phyloP scores from a whole-genome alignment of 2,329 filamentous ascomycete species.

The Aureobasidium leucospermi region DNA sequence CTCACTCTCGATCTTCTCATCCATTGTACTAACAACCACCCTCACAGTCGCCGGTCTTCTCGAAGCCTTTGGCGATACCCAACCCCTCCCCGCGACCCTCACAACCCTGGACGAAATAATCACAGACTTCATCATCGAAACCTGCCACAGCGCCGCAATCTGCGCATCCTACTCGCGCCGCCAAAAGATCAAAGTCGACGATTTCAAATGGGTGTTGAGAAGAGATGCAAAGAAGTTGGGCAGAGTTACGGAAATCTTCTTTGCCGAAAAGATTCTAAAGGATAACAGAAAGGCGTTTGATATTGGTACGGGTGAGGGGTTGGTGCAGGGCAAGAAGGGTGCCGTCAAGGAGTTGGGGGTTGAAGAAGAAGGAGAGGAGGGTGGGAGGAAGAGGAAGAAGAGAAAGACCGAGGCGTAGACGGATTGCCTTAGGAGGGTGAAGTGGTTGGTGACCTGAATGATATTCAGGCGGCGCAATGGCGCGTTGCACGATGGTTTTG shows the following conservation, averaged over 20 bases:
- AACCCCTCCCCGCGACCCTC: constrained; percentile 74
- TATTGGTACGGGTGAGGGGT: constrained; percentile 56
- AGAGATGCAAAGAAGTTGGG: constrained; percentile 80
- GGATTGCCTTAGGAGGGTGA: neutral
- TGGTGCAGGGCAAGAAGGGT: constrained; percentile 41
- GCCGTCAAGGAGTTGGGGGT: constrained; percentile 50
- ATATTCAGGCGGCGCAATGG: neutral
- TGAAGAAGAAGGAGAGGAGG: constrained; percentile 35
- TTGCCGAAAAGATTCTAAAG: constrained; percentile 82
- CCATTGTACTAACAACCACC: constrained; percentile 34
- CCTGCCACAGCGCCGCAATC: constrained; percentile 81
- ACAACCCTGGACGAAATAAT: constrained; percentile 89
- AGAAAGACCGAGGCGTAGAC: constrained; percentile 22
- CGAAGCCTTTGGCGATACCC: constrained; percentile 66
- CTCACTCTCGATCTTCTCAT: constrained; percentile 8
- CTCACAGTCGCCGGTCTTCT: constrained; percentile 17
- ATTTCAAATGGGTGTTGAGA: constrained; percentile 90
- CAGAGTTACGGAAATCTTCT: constrained; percentile 79
- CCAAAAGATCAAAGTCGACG: constrained; percentile 96
- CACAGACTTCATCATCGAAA: constrained; percentile 92
- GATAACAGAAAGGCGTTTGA: constrained; percentile 70
- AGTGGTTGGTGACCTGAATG: neutral
- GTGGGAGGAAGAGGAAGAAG: constrained; percentile 26
- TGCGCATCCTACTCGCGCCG: constrained; percentile 79
- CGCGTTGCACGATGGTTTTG: neutral